Evolutionary conservation across 371 early-diverging fungal genomes (phyloP).

Genomic region (Zychaea mexicana): DNA sequence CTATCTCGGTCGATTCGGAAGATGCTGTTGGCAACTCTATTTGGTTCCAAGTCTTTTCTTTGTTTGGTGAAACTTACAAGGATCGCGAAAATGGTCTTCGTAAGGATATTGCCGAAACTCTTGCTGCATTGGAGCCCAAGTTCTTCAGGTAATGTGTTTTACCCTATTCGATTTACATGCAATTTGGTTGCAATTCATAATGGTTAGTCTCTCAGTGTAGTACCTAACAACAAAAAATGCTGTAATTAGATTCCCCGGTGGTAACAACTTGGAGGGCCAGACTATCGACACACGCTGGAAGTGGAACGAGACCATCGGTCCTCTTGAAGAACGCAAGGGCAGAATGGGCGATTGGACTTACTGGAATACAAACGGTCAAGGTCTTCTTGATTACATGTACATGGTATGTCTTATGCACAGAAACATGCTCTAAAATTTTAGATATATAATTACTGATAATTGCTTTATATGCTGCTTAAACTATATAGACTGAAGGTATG

Average conservation of each 20-base stretch:
- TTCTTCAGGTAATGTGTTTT: constrained; percentile 13
- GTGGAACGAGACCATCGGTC: constrained; percentile 30
- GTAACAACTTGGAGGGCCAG: constrained; percentile 27
- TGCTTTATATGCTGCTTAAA: not conserved
- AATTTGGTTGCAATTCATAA: no score
- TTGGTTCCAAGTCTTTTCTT: constrained; percentile 26
- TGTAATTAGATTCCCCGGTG: constrained; percentile 29
- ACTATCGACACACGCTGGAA: constrained; percentile 22
- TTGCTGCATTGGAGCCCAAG: constrained; percentile 18
- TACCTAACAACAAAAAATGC: no score
- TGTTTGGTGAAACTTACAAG: constrained; percentile 31
- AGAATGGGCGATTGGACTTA: constrained; percentile 29
- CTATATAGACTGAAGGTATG: constrained; percentile 1
- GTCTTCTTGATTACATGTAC: constrained; percentile 29
- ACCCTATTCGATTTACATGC: no score
- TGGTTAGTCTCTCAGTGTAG: not conserved
- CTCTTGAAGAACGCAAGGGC: constrained; percentile 25
- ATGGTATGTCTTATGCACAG: constrained; percentile 10
- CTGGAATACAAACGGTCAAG: constrained; percentile 28
- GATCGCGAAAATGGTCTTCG: constrained; percentile 26
- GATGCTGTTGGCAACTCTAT: constrained; percentile 18
- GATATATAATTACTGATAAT: no score
- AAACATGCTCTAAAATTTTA: no score
- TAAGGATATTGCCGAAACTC: constrained; percentile 17
- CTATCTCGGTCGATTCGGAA: constrained; percentile 9